Base-by-base conservation (phyloP, 805 yeast species). In the Candida xyloterini region DNA sequence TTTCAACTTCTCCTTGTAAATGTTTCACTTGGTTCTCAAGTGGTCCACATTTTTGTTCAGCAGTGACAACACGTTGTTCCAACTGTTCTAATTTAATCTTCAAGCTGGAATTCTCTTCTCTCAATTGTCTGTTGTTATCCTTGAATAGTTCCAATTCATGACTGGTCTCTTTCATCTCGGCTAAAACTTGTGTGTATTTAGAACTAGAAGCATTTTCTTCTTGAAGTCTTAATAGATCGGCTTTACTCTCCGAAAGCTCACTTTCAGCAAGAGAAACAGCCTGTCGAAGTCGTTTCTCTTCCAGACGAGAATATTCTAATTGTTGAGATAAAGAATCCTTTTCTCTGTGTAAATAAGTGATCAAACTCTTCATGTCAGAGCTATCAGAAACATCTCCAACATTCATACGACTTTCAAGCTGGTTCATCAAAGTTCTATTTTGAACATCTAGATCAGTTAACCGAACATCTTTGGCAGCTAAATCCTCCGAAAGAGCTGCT, bases 321-420 rank as follows among this genome's bases (percentile, higher is more conserved):
- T 80, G 84, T 7, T 79, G 72, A 33, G 78, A 81, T 1, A 80
- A 69, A 4, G 81, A 67, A 46, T 88, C 95, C 52, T 81, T 84
- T 49, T 86, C 95, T 45, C 82, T 78, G 32, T 90, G 80, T 42
- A 88, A 65, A 51, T 74, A 80, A 1, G 70, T 56, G 25, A 88
- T 63, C 20, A 87, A 71, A 46, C 81, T 80, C 28, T 71, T 68
- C 47, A 72, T 53, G 35, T 68, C 72, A 33, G 53, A 52, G 28
- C 53, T 59, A 11, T 38, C 50, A 40, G 47, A 52, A 38, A 40
- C 28, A 2, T 44, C 44, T 24, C 38, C 38, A 5, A 47, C 33
- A 4, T 39, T 30, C 14, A 56, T 50, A 1, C 56, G 42, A 15
- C 50, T 57, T 33, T 62, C 91, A 20, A 88, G 60, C 58, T 86